Base-by-base conservation (phyloP, 2,329 filamentous ascomycete species). In the Ceratocystis papillata region DNA sequence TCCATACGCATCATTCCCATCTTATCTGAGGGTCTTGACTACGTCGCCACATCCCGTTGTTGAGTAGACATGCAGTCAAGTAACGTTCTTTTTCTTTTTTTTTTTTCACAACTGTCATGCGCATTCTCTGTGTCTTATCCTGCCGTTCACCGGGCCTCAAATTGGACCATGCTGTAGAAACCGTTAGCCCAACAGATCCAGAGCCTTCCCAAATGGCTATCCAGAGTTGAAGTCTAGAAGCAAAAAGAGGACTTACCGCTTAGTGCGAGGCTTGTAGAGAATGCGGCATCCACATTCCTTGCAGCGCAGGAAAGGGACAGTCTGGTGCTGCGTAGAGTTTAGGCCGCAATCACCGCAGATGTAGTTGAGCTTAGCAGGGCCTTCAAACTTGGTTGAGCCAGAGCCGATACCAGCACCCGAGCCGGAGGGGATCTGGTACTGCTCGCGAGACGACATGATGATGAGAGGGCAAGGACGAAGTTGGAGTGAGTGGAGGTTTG, bases 201-300 rank as follows among this genome's bases (percentile, higher is more conserved):
- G 37, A 41, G 10, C 10, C 10, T 41, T 41, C 10, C 37, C 3
- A 41, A 41, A 41, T 41, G 10, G 12, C 48, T 30, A 46, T 46
- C 64, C 8, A 67, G 59, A 25, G 20, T 57, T 44, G 60, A 20
- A 45, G 7, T 15, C 37, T 5, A 0, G 10, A n/a, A 28, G 17
- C 4, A 22, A 17, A 45, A 22, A 45, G 15, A 59, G 1, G 68
- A 78, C 87, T 77, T 75, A 96, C 94, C 94, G 85, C 82, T 96
- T 96, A 57, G 94, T 99, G 74, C 94, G 80, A 83, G 96, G 90
- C 84, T 99, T 99, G 79, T 97, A 97, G 71, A 99, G 78, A 69
- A 99, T 91, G 70, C 94, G 87, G 73, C 96, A 94, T 6, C 94
- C 94, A 76, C 94, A 99, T 77, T 92, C 89, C 76, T 89, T 88